Evolutionary conservation across 768 basidiomycete genomes (phyloP), one percentile per base, ranked within the genome.

Genomic region (Agrocybe chaxingu): DNA sequence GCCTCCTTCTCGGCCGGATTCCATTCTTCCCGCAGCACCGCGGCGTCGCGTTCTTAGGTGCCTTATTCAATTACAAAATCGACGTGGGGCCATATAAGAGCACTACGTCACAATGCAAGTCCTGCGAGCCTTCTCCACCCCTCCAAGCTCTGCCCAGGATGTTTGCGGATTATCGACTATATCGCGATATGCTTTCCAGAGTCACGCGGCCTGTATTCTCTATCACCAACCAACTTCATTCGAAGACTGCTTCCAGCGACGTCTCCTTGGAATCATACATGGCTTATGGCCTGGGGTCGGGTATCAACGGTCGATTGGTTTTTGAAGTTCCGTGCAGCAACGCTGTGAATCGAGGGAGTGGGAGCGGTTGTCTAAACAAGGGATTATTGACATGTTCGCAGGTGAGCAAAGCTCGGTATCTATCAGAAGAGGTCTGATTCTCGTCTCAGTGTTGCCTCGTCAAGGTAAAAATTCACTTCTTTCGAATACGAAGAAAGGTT

Each of bases 301-400:
- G 54, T 34, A 39, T 47, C 30, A 47, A 59, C 37, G 58, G 63
- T 13, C 24, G 41, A n/a, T 47, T 58, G 16, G 34, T 66, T 35
- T 52, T 55, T 8, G 50, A 58, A 30, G 35, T 59, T 13, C 56
- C 53, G 7, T 66, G 67, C 49, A 53, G 51, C 36, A 66, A 66
- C 31, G 42, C 56, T 18, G 43, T 50, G n/a, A 51, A 40, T 29
- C 37, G 32, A 48, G 42, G 37, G 19, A 38, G 40, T 39, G 47
- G 53, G 12, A 45, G 50, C 31, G 45, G 31, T 2, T 63, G 61
- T 31, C 7, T 48, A 3, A 62, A 61, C 33, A 44, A 36, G 18
- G 66, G 66, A 31, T 31, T 63, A 7, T 33, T 66, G 39, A 47
- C 54, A 35, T 71, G 68, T 42, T 65, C 67, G 16, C 64, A 62